Base-by-base conservation (phyloP, 2,329 filamentous ascomycete genomes). In the Fusarium nanum region DNA sequence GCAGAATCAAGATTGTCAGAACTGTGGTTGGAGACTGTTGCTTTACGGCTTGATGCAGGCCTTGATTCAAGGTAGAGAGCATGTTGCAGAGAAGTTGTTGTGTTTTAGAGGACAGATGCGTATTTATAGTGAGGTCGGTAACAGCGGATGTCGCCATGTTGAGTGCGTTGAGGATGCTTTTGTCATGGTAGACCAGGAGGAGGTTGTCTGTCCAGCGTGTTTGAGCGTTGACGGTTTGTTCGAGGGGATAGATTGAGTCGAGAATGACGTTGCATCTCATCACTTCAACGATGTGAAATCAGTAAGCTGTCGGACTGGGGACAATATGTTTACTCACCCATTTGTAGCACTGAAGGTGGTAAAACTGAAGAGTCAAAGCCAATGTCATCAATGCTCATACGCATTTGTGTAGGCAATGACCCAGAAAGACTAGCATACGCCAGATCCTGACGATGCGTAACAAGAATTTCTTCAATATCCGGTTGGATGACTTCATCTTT, bases 21-120 rank as follows among this genome's bases (percentile, higher is more conserved):
- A 63, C 13, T 0, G 58, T 64, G 0, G 48, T 12, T 1, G 53
- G 10, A 0, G 60, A 64, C 4, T 23, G 32, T 3, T 63, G 60
- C 0, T 20, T 20, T 1, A 42, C n/a, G 6, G 8, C 2, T 6
- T 4, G 4, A 6, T 28, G 42, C 4, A 64, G 23, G 5, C 11
- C 41, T 2, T 8, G 37, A 4, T 64, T 63, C 7, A 64, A 18
- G 2, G 58, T 63, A 2, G 60, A 48, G 5, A 64, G 32, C 2
- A 63, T 27, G 8, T 18, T 5, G 27, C 60, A 34, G 10, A 63
- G 58, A 2, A 30, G 2, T 5, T 27, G 23, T 13, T 56, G 60
- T 0, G 60, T 48, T 11, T 18, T 13, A 1, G 3, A 16, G 6
- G 60, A 63, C 1, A 64, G 5, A 4, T 12, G 14, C 1, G 16